These are phyloP conservation scores for Scutellaria galericulata DNA, from an alignment of 257 asterid genomes.

Conservation along the genomic window DNA sequence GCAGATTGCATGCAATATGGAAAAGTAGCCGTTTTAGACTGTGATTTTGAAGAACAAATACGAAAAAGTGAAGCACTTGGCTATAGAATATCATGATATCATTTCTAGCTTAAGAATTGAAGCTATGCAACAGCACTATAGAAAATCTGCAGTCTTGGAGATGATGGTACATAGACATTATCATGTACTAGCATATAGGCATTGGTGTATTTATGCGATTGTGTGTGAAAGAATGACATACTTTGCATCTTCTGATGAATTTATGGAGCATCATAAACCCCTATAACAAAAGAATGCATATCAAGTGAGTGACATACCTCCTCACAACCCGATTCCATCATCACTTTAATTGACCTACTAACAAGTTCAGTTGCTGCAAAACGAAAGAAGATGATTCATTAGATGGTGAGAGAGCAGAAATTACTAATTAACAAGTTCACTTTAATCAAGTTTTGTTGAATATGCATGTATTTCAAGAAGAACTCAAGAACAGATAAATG, in stretches of 20 bases:
- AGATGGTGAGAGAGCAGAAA: neutral
- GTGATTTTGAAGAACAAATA: neutral
- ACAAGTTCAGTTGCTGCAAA: constrained; percentile 87
- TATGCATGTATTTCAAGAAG: neutral
- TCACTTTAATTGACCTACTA: constrained; percentile 69
- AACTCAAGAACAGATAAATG: constrained; percentile 9
- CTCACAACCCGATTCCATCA: constrained; percentile 96
- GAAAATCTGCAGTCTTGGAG: neutral
- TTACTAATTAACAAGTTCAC: neutral
- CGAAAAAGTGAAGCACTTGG: neutral
- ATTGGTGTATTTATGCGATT: neutral
- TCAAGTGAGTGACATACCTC: constrained; percentile 58
- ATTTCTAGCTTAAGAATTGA: neutral
- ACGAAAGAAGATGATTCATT: constrained; percentile 4
- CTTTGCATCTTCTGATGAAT: too few relatives aligned
- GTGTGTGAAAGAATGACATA: neutral
- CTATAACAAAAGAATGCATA: neutral
- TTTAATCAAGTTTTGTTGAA: neutral
- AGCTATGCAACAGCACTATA: neutral
- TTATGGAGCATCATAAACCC: neutral
- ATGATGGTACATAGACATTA: too few relatives aligned
- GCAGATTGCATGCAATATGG: neutral
- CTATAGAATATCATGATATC: neutral
- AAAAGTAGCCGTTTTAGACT: neutral
- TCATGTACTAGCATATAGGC: too few relatives aligned